Base-by-base conservation (phyloP, 192 early-diverging fungal genomes). In the Helicostylum pulchrum region DNA sequence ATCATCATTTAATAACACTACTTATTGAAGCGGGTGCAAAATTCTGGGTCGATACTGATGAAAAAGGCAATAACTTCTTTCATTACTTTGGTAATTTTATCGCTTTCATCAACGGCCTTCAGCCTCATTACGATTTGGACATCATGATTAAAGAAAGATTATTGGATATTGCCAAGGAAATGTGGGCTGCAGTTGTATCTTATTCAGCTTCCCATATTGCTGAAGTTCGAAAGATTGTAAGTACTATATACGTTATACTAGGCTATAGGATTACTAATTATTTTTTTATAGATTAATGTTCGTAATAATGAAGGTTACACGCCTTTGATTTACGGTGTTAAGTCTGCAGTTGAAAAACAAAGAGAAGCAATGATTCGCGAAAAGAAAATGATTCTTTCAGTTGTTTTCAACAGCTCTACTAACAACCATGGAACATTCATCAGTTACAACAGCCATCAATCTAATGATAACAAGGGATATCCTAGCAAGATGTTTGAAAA, bases 1-100 rank as follows among this genome's bases (percentile, higher is more conserved):
- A 77, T 23, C 44, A 66, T 42, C 36, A 53, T 5, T 12, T 75
- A n/a, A 60, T 70, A 1, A 39, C 30, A 48, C 42, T 53, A 14
- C 64, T 75, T 2, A 63, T 75, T 12, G 11, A 67, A 44, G 36
- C 52, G 39, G 74, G 68, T 20, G 74, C 74, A 11, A 42, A 58
- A 36, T 64, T 58, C 19, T 66, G 55, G 44, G 20, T 12, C 6
- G 64, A 60, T 26, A 42, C 23, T 12, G 53, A 53, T 10, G 12
- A 21, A 19, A 20, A 44, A 7, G 68, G 61, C 2, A 52, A 70
- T 19, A 67, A 62, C 15, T 55, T 75, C 7, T 75, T 75, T 59
- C 74, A 75, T 60, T 71, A 67, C 21, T 30, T 75, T 23, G 55
- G 70, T 2, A 5, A 49, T 31, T 15, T 52, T 20, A 17, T 58